Percentiles rank a stretch among this genome's conserved stretches.
Conservation (phyloP, 768 basidiomycete species). For the Termitomyces sp. region DNA sequence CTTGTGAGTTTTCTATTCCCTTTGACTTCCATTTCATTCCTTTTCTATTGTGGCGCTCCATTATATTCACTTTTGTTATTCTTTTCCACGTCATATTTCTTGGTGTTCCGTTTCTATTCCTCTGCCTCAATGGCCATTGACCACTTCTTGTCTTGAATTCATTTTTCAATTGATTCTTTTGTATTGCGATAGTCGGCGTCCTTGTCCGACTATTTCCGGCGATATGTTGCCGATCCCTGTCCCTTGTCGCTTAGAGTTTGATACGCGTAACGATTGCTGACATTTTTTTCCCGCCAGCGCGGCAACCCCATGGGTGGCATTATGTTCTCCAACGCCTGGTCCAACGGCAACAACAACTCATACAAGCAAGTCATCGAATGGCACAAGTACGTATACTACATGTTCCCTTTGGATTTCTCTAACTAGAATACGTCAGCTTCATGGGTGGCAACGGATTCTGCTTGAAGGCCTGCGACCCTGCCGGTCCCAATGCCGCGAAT, state of each 20-base stretch:
- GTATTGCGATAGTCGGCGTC: neutral
- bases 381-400: constrained; percentile 43
- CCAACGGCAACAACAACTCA: constrained; percentile 29
- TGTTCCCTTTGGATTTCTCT: neutral
- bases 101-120: neutral
- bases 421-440: constrained; percentile 40
- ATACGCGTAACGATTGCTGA: constrained; percentile 2
- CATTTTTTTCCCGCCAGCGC: constrained; percentile 36
- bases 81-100: neutral
- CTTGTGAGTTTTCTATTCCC: constrained; percentile 9
- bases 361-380: constrained; percentile 60
- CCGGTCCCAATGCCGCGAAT: constrained; percentile 37
- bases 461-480: constrained; percentile 66
- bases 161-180: neutral
- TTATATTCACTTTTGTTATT: neutral
- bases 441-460: constrained; percentile 64
- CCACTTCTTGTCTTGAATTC: neutral
- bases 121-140: neutral
- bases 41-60: neutral
- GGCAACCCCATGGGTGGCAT: constrained; percentile 81
- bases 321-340: constrained; percentile 54
- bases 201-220: neutral
- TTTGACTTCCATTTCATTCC: neutral
- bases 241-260: constrained; percentile 2
- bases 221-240: neutral